Conservation (phyloP, 768 basidiomycete species). For the Dentipellis sp. region DNA sequence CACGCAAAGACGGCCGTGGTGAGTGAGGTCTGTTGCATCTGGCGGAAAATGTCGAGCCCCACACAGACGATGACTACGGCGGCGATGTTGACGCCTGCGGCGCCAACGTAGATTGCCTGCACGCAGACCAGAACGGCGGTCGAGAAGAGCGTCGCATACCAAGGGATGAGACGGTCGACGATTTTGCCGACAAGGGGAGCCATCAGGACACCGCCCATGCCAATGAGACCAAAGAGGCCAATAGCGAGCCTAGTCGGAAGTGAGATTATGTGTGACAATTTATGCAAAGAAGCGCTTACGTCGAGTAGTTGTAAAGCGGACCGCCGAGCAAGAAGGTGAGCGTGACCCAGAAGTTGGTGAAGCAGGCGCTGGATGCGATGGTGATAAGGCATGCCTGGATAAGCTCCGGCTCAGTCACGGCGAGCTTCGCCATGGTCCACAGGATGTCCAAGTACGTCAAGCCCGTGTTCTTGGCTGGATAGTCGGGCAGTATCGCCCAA, state of each 20-base stretch:
- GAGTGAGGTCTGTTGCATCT: constrained; percentile 26
- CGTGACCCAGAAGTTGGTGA: constrained; percentile 39
- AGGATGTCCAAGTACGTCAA: constrained; percentile 38
- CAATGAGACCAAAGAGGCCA: constrained; percentile 35
- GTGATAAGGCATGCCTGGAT: constrained; percentile 61
- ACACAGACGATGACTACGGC: constrained; percentile 26
- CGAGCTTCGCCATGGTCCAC: constrained; percentile 68
- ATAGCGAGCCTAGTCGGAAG: constrained; percentile 20
- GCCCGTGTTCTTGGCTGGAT: constrained; percentile 7
- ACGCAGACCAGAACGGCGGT: constrained; percentile 14
- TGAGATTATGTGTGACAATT: neutral
- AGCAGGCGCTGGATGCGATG: constrained; percentile 50
- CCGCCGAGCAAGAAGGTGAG: constrained; percentile 77
- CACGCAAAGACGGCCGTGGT: constrained; percentile 6
- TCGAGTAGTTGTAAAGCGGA: constrained; percentile 66
- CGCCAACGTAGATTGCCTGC: constrained; percentile 22
- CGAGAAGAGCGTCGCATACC: constrained; percentile 28
- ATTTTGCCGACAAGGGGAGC: constrained; percentile 12
- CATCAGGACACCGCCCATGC: constrained; percentile 23
- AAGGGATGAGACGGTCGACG: constrained; percentile 24
- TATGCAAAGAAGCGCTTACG: constrained; percentile 27
- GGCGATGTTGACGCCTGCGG: constrained; percentile 23
- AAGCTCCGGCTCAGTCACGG: constrained; percentile 69
- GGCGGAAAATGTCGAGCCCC: constrained; percentile 25
- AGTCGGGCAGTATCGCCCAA: constrained; percentile 9